Conservation (phyloP, 2,329 filamentous ascomycete species). For the Sporothrix phasma region DNA sequence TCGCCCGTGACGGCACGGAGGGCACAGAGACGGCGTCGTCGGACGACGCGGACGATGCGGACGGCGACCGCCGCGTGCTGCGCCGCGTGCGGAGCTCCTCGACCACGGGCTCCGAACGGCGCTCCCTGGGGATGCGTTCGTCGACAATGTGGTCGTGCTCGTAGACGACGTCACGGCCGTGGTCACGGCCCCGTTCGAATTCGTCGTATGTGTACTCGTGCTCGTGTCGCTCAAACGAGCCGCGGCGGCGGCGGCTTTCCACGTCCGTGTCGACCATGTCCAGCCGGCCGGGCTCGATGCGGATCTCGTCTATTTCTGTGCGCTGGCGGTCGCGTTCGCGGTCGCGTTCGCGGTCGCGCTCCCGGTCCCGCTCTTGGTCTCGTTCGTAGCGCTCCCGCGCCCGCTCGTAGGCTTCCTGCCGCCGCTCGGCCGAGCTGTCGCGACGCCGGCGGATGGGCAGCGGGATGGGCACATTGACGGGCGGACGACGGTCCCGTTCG, state of each 20-base stretch:
- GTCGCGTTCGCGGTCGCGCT: neutral
- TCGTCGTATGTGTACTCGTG: too few species aligned
- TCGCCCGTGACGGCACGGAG: constrained; percentile 35
- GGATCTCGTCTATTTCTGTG: constrained; percentile 25
- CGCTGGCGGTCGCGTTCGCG: neutral
- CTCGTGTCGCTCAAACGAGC: neutral
- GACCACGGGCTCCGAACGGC: constrained; percentile 27
- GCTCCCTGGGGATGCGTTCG: constrained; percentile 38
- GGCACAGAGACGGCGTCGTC: constrained; percentile 22
- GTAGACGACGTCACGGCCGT: neutral
- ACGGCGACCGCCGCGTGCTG: neutral
- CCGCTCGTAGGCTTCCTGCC: neutral
- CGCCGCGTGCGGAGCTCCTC: neutral
- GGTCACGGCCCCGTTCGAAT: neutral
- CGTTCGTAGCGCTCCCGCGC: constrained; percentile 3
- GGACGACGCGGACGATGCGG: neutral
- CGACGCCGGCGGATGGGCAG: neutral
- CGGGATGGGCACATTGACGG: constrained; percentile 20
- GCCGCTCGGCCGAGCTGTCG: constrained; percentile 8
- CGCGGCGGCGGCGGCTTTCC: neutral
- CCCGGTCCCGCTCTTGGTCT: neutral
- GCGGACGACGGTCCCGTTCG: constrained; percentile 29
- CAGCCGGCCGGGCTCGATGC: constrained; percentile 35
- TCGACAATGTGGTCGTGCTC: constrained; percentile 43
- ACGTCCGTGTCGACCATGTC: neutral